Base-by-base conservation (phyloP, 2,329 filamentous ascomycete species). In the Cladosporium sp. region DNA sequence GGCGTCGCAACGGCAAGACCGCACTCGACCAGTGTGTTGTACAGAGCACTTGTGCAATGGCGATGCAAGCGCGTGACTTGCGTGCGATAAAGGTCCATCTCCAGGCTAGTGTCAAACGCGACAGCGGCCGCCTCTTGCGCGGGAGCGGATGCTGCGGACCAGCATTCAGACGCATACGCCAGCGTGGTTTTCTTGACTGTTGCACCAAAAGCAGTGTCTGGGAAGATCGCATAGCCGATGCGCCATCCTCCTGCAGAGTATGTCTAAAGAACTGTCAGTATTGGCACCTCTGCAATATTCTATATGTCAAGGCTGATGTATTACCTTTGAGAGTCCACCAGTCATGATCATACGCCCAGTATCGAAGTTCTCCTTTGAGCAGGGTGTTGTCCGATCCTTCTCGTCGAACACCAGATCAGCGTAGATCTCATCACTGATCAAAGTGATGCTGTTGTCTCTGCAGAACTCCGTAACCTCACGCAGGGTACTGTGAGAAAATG, bases 361-460 rank as follows among this genome's bases (percentile, higher is more conserved):
- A 18, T 30, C 12, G 26, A 32, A 54, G 51, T 54, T 54, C 51
- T 54, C 51, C 6, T 54, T 54, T 26, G 51, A 30, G 30, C 51
- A 54, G 14, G 51, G 26, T 8, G 51, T 54, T n/a, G 51, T 30
- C 30, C 30, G 14, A 14, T 54, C 24, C 6, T 30, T 26, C 12
- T 54, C 51, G 28, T 54, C 26, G 26, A 54, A 54, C 5, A 15
- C 32, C 4, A 54, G 26, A 54, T 54, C 51, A 18, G 51, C 24
- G 26, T 54, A 54, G 26, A 54, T 54, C 51, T 54, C 51, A 26
- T 54, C 51, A 26, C 51, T 54, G 26, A 54, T 54, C 26, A 54
- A 30, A 4, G 51, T 30, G 51, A 54, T 54, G 6, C 28, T n/a
- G 26, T 54, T 26, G 26, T 54, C 51, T 30, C 14, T 54, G 51